Percentiles rank a stretch among this genome's conserved stretches.
Evolutionary conservation across 805 yeast genomes (phyloP).

Genomic region (Candida ovalis): DNA sequence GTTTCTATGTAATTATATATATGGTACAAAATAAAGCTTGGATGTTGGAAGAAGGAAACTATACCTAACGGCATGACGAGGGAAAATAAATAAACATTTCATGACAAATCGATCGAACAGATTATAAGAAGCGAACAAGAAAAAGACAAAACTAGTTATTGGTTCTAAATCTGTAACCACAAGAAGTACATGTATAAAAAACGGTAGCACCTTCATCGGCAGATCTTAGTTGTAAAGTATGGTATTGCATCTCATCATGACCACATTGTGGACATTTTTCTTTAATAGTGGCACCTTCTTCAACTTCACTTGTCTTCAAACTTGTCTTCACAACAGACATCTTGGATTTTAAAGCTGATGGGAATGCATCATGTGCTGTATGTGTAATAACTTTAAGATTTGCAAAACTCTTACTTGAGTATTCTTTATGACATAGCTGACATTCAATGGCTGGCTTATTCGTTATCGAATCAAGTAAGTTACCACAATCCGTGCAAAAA

Average conservation of each 20-base stretch:
- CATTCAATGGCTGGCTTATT: slow-evolving; percentile 52
- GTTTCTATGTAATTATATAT: neutral
- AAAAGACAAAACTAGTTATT: slow-evolving; percentile 54
- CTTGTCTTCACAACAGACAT: slow-evolving; percentile 88
- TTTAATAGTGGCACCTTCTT: slow-evolving; percentile 94
- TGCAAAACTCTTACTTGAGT: slow-evolving; percentile 51
- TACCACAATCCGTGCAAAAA: slow-evolving; percentile 92
- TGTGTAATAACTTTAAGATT: slow-evolving; percentile 82
- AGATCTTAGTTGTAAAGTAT: slow-evolving; percentile 91
- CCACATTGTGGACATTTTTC: slow-evolving; percentile 99
- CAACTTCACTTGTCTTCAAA: slow-evolving; percentile 70
- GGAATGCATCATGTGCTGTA: slow-evolving; percentile 91
- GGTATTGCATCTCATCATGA: slow-evolving; percentile 96
- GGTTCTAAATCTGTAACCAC: slow-evolving; percentile 92
- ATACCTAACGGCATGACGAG: too few species aligned
- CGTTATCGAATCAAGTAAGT: slow-evolving; percentile 68
- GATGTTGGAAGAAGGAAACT: neutral
- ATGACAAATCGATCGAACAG: neutral
- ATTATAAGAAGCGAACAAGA: neutral
- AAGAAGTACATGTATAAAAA: slow-evolving; percentile 90
- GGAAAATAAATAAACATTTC: neutral
- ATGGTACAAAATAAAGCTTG: neutral
- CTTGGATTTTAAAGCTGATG: slow-evolving; percentile 75
- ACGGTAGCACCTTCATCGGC: slow-evolving; percentile 99
- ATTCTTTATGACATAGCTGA: slow-evolving; percentile 41